Evolutionary conservation across 1,284 basidiomycete species (phyloP).

Genomic region (Sphaerobolus stellatus): DNA sequence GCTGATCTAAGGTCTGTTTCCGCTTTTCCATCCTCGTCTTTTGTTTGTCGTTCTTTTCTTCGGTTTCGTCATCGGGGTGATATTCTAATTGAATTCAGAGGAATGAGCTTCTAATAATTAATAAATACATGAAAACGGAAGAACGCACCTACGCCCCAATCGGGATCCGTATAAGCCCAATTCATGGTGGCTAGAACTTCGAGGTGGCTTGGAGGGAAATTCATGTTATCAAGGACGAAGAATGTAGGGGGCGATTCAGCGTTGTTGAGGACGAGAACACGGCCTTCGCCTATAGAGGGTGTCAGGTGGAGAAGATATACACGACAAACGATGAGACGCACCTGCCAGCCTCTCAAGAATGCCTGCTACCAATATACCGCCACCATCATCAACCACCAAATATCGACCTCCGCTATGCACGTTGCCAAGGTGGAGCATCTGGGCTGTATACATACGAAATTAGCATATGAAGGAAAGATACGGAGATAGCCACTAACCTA

Average conservation of each 20-base stretch:
- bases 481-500: slow-evolving; percentile 32
- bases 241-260: slow-evolving; percentile 93
- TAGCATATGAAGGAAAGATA: neutral
- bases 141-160: slow-evolving; percentile 63
- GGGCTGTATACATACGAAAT: slow-evolving; percentile 43
- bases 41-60: slow-evolving; percentile 63
- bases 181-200: slow-evolving; percentile 73
- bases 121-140: neutral
- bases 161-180: slow-evolving; percentile 87
- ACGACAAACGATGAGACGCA: slow-evolving; percentile 30
- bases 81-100: slow-evolving; percentile 45
- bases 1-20: slow-evolving; percentile 56
- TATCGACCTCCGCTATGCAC: slow-evolving; percentile 85
- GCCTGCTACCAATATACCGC: slow-evolving; percentile 84
- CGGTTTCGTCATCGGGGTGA: slow-evolving; percentile 55
- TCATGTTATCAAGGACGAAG: slow-evolving; percentile 83
- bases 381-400: slow-evolving; percentile 89
- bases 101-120: slow-evolving; percentile 12
- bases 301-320: slow-evolving; percentile 13
- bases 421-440: slow-evolving; percentile 83
- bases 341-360: slow-evolving; percentile 87
- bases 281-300: slow-evolving; percentile 71
- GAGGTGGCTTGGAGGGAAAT: slow-evolving; percentile 67
- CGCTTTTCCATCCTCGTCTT: slow-evolving; percentile 69
- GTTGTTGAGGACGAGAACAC: slow-evolving; percentile 84